These are phyloP conservation scores for Ophiostoma tasmaniense DNA, from an alignment of 2,329 filamentous ascomycete genomes.

Conservation along the genomic window DNA sequence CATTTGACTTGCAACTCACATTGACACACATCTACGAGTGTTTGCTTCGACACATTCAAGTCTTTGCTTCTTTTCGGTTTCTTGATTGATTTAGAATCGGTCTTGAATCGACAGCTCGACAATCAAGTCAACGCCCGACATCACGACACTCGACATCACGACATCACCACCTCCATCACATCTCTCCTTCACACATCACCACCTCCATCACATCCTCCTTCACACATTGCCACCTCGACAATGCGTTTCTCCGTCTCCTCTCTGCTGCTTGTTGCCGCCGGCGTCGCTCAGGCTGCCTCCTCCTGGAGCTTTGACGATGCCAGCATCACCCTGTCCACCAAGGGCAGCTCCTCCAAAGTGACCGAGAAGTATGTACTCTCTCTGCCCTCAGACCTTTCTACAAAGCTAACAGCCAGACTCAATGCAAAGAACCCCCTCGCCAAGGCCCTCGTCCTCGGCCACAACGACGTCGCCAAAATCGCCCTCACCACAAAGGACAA, in stretches of 20 bases:
- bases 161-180: not conserved
- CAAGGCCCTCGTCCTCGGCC: conserved; percentile 55
- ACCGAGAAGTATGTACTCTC: conserved; percentile 50
- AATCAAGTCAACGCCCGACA: not conserved
- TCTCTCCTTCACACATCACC: not conserved
- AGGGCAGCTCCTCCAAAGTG: conserved; percentile 49
- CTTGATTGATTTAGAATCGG: too few species aligned
- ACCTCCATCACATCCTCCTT: not conserved
- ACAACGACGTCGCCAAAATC: conserved; percentile 70
- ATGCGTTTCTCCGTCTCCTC: conserved; percentile 39
- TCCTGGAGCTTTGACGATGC: conserved; percentile 70
- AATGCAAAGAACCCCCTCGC: conserved; percentile 50
- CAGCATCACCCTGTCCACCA: conserved; percentile 55
- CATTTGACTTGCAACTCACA: too few species aligned
- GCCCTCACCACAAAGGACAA: conserved; percentile 72
- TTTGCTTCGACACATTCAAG: not conserved
- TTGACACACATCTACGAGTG: not conserved
- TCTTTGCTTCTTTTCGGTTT: not conserved
- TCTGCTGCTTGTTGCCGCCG: conserved; percentile 39
- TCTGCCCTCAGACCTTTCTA: too few species aligned
- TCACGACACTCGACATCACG: not conserved
- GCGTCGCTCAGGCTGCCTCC: conserved; percentile 44
- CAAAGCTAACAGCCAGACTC: conserved; percentile 40
- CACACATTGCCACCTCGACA: too few species aligned
- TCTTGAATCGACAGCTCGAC: too few species aligned